Evolutionary conservation across 495 filamentous ascomycete species (phyloP).

Genomic region (Tuber magnatum): DNA sequence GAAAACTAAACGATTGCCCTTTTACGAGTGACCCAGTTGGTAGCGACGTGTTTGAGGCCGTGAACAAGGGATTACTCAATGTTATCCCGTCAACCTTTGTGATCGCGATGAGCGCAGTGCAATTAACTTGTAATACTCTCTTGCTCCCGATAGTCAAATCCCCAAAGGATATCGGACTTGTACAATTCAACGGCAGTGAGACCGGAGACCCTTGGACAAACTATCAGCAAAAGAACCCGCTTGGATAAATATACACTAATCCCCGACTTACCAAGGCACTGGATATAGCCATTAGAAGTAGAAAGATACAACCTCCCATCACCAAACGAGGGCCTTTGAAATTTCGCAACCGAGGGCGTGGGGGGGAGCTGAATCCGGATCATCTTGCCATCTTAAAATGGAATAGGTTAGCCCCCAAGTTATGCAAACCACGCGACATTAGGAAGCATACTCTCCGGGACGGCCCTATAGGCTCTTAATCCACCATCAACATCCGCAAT

Average conservation of each 20-base stretch:
- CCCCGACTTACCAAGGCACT: slow-evolving; percentile 14
- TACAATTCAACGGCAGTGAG: slow-evolving; percentile 43
- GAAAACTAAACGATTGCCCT: slow-evolving; percentile 42
- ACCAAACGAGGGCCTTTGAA: slow-evolving; percentile 48
- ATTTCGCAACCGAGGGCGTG: slow-evolving; percentile 46
- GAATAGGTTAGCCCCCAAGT: slow-evolving; percentile 40
- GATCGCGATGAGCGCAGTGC: slow-evolving; percentile 42
- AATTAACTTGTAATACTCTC: slow-evolving; percentile 39
- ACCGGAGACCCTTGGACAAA: slow-evolving; percentile 46
- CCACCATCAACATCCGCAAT: slow-evolving; percentile 41
- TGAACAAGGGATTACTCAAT: slow-evolving; percentile 36
- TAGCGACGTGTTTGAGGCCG: slow-evolving; percentile 40
- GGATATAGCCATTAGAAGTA: slow-evolving; percentile 42
- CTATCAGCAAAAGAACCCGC: neutral
- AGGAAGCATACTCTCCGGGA: slow-evolving; percentile 36
- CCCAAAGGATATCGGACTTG: slow-evolving; percentile 46
- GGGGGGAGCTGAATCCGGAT: slow-evolving; percentile 43
- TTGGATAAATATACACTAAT: neutral
- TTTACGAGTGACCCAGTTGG: slow-evolving; percentile 38
- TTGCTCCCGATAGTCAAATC: slow-evolving; percentile 40
- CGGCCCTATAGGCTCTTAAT: slow-evolving; percentile 44
- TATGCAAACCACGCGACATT: slow-evolving; percentile 38
- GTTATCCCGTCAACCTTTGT: slow-evolving; percentile 39
- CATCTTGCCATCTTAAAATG: slow-evolving; percentile 43
- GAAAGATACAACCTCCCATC: slow-evolving; percentile 46